phyloP scores from a whole-genome alignment of 2,329 filamentous ascomycete species.

The Cadophora luteo-olivacea region DNA sequence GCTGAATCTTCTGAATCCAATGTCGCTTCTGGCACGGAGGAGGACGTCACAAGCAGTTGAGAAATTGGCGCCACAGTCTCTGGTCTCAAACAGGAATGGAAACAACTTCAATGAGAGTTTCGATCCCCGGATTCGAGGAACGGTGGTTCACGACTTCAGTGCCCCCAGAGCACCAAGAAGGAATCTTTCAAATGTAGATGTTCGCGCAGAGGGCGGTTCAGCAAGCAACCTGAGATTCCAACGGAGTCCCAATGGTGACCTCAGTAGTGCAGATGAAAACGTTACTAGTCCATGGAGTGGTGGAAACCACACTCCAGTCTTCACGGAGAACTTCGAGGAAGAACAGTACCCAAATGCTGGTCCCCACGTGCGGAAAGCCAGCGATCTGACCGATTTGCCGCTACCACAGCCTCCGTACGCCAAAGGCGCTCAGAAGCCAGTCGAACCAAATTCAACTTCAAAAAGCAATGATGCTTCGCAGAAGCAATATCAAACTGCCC shows the following conservation, averaged over 20 bases:
- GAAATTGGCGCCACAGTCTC: slow-evolving; percentile 39
- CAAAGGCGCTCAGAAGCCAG: slow-evolving; percentile 35
- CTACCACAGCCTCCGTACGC: slow-evolving; percentile 42
- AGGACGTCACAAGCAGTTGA: slow-evolving; percentile 43
- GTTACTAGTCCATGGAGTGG: slow-evolving; percentile 38
- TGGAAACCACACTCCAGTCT: slow-evolving; percentile 58
- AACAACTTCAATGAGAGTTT: slow-evolving; percentile 51
- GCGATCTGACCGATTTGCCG: slow-evolving; percentile 43
- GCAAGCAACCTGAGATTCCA: slow-evolving; percentile 30
- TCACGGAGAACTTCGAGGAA: slow-evolving; percentile 61
- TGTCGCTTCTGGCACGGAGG: slow-evolving; percentile 43
- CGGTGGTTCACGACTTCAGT: slow-evolving; percentile 70
- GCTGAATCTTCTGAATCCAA: slow-evolving; percentile 38
- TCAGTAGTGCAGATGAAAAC: slow-evolving; percentile 33
- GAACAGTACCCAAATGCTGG: slow-evolving; percentile 48
- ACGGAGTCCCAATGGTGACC: slow-evolving; percentile 35
- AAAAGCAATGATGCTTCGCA: slow-evolving; percentile 34
- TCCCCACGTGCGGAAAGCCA: slow-evolving; percentile 44
- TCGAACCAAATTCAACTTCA: slow-evolving; percentile 29
- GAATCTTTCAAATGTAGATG: slow-evolving; percentile 45
- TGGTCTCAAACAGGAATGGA: slow-evolving; percentile 32
- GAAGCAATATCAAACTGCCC: slow-evolving; percentile 28
- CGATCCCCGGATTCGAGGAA: slow-evolving; percentile 69
- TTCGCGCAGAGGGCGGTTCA: slow-evolving; percentile 26
- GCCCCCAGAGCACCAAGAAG: slow-evolving; percentile 58